Evolutionary conservation across 257 asterid genomes (phyloP).

Genomic region (Jaltomata sinuosa): DNA sequence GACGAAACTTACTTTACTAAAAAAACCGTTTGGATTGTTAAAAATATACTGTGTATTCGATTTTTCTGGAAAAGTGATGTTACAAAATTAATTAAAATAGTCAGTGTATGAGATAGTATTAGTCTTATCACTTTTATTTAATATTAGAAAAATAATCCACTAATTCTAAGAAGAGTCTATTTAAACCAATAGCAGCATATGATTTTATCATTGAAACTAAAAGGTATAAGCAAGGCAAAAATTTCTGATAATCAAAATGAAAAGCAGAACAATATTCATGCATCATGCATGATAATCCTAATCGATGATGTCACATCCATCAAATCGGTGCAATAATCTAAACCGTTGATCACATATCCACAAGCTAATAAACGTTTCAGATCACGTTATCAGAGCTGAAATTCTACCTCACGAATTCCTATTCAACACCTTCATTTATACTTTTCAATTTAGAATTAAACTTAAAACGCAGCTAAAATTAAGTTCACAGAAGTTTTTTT

Average conservation of each 20-base stretch:
- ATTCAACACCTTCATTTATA: not conserved
- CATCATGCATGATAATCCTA: not conserved
- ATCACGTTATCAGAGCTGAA: not conserved
- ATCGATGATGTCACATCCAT: not conserved
- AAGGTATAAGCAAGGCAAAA: not conserved
- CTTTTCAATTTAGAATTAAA: not conserved
- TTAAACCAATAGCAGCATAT: not conserved
- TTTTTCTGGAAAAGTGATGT: not conserved
- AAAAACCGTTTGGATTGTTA: not conserved
- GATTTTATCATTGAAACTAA: not conserved
- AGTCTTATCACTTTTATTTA: not conserved
- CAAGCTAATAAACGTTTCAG: not conserved
- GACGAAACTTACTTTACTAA: not conserved
- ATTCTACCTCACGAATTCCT: not conserved
- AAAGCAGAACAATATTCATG: not conserved
- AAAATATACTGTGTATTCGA: not conserved
- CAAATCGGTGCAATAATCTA: not conserved
- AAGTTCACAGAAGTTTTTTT: not conserved
- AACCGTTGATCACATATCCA: not conserved
- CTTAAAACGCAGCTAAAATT: not conserved
- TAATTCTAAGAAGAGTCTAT: not conserved
- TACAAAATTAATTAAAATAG: not conserved
- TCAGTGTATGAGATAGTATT: not conserved
- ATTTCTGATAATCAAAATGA: not conserved
- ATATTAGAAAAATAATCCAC: not conserved